Conservation (phyloP, 192 early-diverging fungal species). For the Cetraspora pellucida region DNA sequence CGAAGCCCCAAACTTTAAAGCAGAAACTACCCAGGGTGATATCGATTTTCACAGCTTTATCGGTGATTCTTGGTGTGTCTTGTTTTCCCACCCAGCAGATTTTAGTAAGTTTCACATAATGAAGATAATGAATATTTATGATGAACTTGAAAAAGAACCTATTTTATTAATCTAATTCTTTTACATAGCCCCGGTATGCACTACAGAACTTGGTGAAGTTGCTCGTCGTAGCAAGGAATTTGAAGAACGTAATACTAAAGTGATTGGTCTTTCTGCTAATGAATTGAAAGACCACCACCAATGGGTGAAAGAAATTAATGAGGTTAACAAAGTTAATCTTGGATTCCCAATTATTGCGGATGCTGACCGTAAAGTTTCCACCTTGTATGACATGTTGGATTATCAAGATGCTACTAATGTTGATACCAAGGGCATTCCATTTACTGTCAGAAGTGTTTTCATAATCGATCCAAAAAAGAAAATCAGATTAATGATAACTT, state of each 20-base stretch:
- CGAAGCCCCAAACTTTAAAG: conserved; percentile 69
- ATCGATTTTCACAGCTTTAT: conserved; percentile 93
- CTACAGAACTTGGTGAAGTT: conserved; percentile 93
- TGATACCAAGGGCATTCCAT: conserved; percentile 84
- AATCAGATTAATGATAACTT: conserved; percentile 88
- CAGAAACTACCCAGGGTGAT: conserved; percentile 84
- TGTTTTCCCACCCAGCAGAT: conserved; percentile 99
- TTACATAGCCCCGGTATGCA: conserved; percentile 81
- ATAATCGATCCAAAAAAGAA: conserved; percentile 90
- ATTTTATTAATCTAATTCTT: conserved; percentile 62
- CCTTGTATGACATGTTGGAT: conserved; percentile 97
- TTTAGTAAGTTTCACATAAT: conserved; percentile 64
- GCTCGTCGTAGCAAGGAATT: conserved; percentile 82
- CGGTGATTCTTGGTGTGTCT: conserved; percentile 83
- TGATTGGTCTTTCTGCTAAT: conserved; percentile 94
- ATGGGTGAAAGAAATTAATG: conserved; percentile 95
- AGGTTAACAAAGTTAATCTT: conserved; percentile 75
- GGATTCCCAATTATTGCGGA: conserved; percentile 97
- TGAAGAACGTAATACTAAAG: conserved; percentile 79
- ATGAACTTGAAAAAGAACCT: conserved; percentile 33
- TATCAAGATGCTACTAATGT: conserved; percentile 92
- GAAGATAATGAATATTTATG: not conserved
- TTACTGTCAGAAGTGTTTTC: conserved; percentile 96
- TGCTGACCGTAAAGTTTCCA: conserved; percentile 79
- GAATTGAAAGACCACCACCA: conserved; percentile 75